Conservation (phyloP, 1,284 basidiomycete genomes). For the Fomitopsis pinicola region DNA sequence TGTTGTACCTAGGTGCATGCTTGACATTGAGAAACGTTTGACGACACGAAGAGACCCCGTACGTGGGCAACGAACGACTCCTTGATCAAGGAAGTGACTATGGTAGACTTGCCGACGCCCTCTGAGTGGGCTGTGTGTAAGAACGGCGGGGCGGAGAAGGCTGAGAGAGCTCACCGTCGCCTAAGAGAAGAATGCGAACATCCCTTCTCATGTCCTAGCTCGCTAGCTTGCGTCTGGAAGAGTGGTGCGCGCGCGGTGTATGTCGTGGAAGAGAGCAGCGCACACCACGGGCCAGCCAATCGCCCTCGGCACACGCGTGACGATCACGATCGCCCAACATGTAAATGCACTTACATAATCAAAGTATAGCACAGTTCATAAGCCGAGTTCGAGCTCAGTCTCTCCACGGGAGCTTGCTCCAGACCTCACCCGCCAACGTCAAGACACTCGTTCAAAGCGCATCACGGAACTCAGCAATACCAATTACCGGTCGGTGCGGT, state of each 20-base stretch:
- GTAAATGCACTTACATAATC: neutral
- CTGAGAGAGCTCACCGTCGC: conserved; percentile 65
- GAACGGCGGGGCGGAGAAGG: conserved; percentile 6
- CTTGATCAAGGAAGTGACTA: conserved; percentile 94
- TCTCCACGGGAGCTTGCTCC: neutral
- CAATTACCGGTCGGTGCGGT: too few species aligned
- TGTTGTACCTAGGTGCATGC: conserved; percentile 67
- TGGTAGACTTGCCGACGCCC: conserved; percentile 92
- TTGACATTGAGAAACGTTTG: neutral
- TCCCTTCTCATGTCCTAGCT: conserved; percentile 68
- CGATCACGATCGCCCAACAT: neutral
- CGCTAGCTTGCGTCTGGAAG: neutral
- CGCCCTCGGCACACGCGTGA: neutral
- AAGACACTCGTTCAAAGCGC: too few species aligned
- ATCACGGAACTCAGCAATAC: too few species aligned
- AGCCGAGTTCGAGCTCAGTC: neutral
- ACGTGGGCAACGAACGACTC: conserved; percentile 90
- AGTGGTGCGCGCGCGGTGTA: neutral
- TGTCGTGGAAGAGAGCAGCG: conserved; percentile 4
- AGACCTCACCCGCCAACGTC: too few species aligned
- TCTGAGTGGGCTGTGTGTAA: conserved; percentile 41
- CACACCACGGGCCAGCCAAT: neutral
- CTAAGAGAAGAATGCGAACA: conserved; percentile 90
- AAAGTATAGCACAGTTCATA: neutral
- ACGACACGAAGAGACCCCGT: conserved; percentile 23